Evolutionary conservation across 1,139 yeast species (phyloP), one percentile per base, ranked within the genome.

Genomic region (Sugiyamaella novakii): DNA sequence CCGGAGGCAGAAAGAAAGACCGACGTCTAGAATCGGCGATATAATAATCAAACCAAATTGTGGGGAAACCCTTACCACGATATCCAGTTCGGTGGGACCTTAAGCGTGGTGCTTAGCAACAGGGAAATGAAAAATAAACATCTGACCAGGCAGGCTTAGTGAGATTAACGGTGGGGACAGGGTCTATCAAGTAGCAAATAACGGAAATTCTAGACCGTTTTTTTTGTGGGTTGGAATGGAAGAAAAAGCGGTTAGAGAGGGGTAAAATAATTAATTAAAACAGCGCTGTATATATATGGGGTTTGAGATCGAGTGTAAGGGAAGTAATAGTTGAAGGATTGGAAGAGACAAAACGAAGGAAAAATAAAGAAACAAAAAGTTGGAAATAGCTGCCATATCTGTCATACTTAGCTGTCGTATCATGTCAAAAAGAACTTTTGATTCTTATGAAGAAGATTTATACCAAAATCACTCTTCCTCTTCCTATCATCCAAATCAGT

Each of bases 1-100:
- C n/a, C n/a, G n/a, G n/a, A n/a, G n/a, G n/a, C n/a, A n/a, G n/a
- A n/a, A n/a, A n/a, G n/a, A n/a, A n/a, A n/a, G n/a, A n/a, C n/a
- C n/a, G n/a, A n/a, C n/a, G n/a, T n/a, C n/a, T n/a, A n/a, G n/a
- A n/a, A n/a, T n/a, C n/a, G n/a, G n/a, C n/a, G n/a, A n/a, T n/a
- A n/a, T n/a, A n/a, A n/a, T n/a, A n/a, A n/a, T n/a, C n/a, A n/a
- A n/a, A n/a, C n/a, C n/a, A n/a, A n/a, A n/a, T n/a, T 35, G 39
- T 19, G 39, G 39, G 39, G 39, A 35, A 35, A 35, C 39, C 39
- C 39, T 35, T 21, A n/a, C 39, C 39, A n/a, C 29, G 12, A 11
- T 17, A n/a, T 21, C 24, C 12, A 4, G 28, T 24, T 22, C 17
- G 29, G 29, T n/a, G n/a, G n/a, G n/a, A n/a, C n/a, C n/a, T n/a